Evolutionary conservation across 2,329 filamentous ascomycete species (phyloP).

Genomic region (Clarireedia paspali): DNA sequence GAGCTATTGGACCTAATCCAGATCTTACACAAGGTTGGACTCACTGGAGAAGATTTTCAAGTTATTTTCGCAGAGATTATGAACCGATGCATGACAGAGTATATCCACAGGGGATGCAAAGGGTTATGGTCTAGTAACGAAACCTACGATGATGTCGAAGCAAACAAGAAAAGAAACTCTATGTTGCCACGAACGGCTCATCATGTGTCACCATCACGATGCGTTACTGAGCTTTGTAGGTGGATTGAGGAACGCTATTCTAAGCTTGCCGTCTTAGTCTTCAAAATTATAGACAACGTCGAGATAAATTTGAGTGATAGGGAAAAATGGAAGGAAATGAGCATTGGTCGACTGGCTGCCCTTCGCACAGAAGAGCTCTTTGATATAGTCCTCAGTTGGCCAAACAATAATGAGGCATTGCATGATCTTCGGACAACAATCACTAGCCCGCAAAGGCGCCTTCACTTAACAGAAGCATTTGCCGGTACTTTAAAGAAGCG

Average conservation of each 20-base stretch:
- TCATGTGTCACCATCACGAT: slow-evolving; percentile 39
- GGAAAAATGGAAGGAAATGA: slow-evolving; percentile 64
- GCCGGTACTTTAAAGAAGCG: slow-evolving; percentile 56
- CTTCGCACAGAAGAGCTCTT: slow-evolving; percentile 67
- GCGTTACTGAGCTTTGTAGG: slow-evolving; percentile 50
- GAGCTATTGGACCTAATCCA: slow-evolving; percentile 50
- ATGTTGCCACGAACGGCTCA: slow-evolving; percentile 26
- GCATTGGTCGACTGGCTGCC: slow-evolving; percentile 58
- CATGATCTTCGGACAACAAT: slow-evolving; percentile 67
- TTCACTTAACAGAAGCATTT: slow-evolving; percentile 64
- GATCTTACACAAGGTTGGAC: slow-evolving; percentile 54
- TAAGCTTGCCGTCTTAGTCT: slow-evolving; percentile 55
- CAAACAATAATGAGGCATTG: slow-evolving; percentile 60
- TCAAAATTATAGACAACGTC: slow-evolving; percentile 32
- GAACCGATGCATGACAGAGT: slow-evolving; percentile 55
- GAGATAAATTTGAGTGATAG: slow-evolving; percentile 47
- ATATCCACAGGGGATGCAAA: slow-evolving; percentile 53
- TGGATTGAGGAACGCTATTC: slow-evolving; percentile 65
- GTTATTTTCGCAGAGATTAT: slow-evolving; percentile 65
- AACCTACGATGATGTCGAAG: neutral
- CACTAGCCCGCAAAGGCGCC: slow-evolving; percentile 58
- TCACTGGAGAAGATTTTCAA: slow-evolving; percentile 63
- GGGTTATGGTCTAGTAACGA: slow-evolving; percentile 45
- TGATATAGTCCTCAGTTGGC: slow-evolving; percentile 72
- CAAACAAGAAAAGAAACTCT: slow-evolving; percentile 12